Percentiles rank a stretch among this genome's conserved stretches.
Evolutionary conservation across 2,329 filamentous ascomycete genomes (phyloP).

Genomic region (Albifimbria verrucaria): DNA sequence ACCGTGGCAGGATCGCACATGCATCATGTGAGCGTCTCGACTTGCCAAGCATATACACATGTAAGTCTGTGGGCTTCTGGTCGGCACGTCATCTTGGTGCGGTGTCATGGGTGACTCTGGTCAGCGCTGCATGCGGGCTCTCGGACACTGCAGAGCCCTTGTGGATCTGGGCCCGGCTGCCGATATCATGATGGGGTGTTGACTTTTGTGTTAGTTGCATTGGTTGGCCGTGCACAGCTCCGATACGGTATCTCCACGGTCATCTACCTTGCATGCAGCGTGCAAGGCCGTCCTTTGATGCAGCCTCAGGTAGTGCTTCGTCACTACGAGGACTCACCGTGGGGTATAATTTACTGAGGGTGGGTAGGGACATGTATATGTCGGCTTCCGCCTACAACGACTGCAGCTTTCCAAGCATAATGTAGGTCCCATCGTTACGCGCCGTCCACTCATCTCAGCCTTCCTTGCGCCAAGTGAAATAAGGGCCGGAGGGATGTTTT

Average conservation of each 20-base stretch:
- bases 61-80: neutral
- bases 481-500: too few species aligned
- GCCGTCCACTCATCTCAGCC: too few species aligned
- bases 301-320: too few species aligned
- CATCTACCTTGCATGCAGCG: neutral
- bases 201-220: neutral
- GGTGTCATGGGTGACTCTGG: neutral
- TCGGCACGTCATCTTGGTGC: neutral
- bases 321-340: too few species aligned
- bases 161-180: neutral
- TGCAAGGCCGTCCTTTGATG: neutral
- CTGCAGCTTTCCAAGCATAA: too few species aligned
- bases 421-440: too few species aligned
- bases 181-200: neutral
- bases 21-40: neutral
- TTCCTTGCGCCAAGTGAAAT: too few species aligned
- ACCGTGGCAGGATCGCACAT: neutral
- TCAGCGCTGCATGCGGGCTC: neutral
- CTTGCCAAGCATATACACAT: neutral
- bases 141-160: neutral
- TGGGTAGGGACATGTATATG: too few species aligned
- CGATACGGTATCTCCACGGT: neutral
- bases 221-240: neutral
- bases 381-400: too few species aligned
- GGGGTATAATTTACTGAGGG: too few species aligned